phyloP scores from a whole-genome alignment of 495 filamentous ascomycete genomes.

The Xylaria grammica region DNA sequence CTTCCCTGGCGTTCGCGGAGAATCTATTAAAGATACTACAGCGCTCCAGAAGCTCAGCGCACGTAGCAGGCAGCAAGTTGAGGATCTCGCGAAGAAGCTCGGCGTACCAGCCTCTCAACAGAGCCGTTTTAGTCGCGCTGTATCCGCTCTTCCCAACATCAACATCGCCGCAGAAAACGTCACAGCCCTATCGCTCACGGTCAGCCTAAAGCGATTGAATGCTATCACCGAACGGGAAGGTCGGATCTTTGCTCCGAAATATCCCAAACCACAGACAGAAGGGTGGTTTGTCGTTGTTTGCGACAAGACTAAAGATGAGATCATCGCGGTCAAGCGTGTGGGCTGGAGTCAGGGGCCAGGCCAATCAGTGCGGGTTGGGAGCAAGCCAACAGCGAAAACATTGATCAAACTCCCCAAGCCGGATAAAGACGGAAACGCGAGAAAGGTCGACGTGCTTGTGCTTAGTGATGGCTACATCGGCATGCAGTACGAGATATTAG shows the following conservation, averaged over 20 bases:
- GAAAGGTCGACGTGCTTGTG: constrained; percentile 71
- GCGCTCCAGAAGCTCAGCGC: constrained; percentile 42
- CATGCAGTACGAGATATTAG: constrained; percentile 69
- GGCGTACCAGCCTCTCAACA: constrained; percentile 38
- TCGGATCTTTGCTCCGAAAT: constrained; percentile 81
- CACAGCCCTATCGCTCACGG: constrained; percentile 63
- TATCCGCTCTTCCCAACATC: constrained; percentile 69
- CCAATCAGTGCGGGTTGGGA: constrained; percentile 33
- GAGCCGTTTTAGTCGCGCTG: constrained; percentile 60
- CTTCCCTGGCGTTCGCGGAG: constrained; percentile 72
- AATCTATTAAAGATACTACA: constrained; percentile 41
- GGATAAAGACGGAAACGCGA: constrained; percentile 37
- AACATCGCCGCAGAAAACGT: constrained; percentile 64
- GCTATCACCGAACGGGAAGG: constrained; percentile 62
- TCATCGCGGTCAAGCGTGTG: constrained; percentile 83
- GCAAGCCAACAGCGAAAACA: constrained; percentile 52
- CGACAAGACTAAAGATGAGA: constrained; percentile 68
- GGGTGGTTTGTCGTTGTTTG: constrained; percentile 86
- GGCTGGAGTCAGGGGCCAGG: constrained; percentile 62
- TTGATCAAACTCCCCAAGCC: constrained; percentile 67
- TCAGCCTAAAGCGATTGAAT: constrained; percentile 72
- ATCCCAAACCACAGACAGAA: constrained; percentile 94
- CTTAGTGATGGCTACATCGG: constrained; percentile 87
- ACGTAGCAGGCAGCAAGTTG: constrained; percentile 45
- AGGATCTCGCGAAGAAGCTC: constrained; percentile 48